phyloP scores from a whole-genome alignment of 2,329 filamentous ascomycete genomes.

The Colletotrichum sidae region DNA sequence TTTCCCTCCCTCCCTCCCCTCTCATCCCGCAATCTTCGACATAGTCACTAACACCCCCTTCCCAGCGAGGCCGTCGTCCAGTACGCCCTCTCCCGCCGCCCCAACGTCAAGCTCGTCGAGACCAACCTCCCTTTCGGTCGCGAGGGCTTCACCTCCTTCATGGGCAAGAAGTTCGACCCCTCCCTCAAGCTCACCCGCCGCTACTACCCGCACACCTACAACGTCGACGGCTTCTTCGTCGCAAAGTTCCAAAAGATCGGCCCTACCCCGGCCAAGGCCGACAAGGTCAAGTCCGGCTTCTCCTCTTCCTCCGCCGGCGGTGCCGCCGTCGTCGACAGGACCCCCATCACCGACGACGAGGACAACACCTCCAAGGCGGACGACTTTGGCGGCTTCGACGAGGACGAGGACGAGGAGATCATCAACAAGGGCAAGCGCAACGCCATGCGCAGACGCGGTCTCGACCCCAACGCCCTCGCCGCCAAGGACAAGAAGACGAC shows the following conservation, averaged over 20 bases:
- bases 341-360: conserved; percentile 68
- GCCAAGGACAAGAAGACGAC: conserved; percentile 44
- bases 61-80: conserved; percentile 89
- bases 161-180: conserved; percentile 91
- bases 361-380: conserved; percentile 54
- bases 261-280: conserved; percentile 72
- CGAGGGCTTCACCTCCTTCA: conserved; percentile 90
- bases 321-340: conserved; percentile 70
- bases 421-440: conserved; percentile 81
- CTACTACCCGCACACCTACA: conserved; percentile 92
- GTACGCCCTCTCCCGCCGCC: conserved; percentile 90
- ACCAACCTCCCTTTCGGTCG: conserved; percentile 91
- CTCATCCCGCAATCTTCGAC: accelerated
- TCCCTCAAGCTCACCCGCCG: conserved; percentile 85
- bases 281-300: conserved; percentile 39
- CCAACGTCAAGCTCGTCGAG: conserved; percentile 93
- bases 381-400: conserved; percentile 79
- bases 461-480: conserved; percentile 73
- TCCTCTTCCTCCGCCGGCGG: conserved; percentile 43
- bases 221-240: conserved; percentile 98
- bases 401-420: conserved; percentile 77
- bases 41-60: conserved; percentile 28
- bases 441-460: conserved; percentile 77
- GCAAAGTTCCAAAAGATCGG: conserved; percentile 96
- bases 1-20: background rate